phyloP scores from a whole-genome alignment of 2,329 filamentous ascomycete genomes.

The Neopestalotiopsis sp. region DNA sequence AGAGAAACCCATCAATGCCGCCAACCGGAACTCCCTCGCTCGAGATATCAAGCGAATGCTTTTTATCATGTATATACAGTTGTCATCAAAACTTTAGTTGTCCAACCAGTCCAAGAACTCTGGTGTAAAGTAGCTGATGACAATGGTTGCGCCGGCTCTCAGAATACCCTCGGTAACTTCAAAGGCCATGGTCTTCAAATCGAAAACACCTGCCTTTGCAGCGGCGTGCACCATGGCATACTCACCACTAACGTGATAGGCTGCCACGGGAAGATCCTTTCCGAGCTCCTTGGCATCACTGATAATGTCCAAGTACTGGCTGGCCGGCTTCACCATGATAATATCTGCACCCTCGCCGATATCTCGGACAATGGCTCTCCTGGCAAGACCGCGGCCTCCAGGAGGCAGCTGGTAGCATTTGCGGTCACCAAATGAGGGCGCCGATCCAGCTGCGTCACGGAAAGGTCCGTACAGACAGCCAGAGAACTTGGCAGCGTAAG shows the following conservation, averaged over 20 bases:
- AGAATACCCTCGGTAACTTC: slow-evolving; percentile 94
- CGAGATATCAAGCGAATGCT: slow-evolving; percentile 11
- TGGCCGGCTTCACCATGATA: slow-evolving; percentile 98
- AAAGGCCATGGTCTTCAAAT: slow-evolving; percentile 91
- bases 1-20: neutral
- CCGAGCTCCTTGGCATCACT: slow-evolving; percentile 95
- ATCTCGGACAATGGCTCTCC: slow-evolving; percentile 87
- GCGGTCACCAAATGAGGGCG: slow-evolving; percentile 90
- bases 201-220: slow-evolving; percentile 95
- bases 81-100: slow-evolving; percentile 40
- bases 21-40: slow-evolving; percentile 9
- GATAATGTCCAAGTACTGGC: slow-evolving; percentile 96
- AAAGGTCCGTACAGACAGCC: slow-evolving; percentile 97
- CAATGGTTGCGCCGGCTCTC: slow-evolving; percentile 88
- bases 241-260: slow-evolving; percentile 97
- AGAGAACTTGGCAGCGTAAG: slow-evolving; percentile 96
- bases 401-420: slow-evolving; percentile 97
- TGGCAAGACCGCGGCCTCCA: slow-evolving; percentile 87
- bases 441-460: slow-evolving; percentile 91
- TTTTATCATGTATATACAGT: neutral
- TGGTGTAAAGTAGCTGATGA: slow-evolving; percentile 93
- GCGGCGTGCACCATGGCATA: slow-evolving; percentile 97
- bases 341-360: slow-evolving; percentile 94
- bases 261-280: slow-evolving; percentile 88
- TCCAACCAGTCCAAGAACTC: slow-evolving; percentile 74